Percentiles rank a stretch among this genome's conserved stretches.
phyloP scores from a whole-genome alignment of 345 rosid genomes.

The Dovyalis caffra region DNA sequence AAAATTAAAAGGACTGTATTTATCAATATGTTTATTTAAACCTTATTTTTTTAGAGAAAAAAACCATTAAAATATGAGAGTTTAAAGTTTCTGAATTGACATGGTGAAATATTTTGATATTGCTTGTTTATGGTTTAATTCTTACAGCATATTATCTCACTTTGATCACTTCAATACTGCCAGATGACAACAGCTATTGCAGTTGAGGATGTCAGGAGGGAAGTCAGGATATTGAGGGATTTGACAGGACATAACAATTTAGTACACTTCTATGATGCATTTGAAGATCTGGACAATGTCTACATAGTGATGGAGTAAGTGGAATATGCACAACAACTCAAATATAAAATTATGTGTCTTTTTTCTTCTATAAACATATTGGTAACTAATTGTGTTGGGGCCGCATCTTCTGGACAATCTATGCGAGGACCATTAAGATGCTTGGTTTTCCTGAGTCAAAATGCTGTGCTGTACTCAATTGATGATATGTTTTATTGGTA shows the following conservation, averaged over 20 bases:
- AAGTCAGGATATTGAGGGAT: conserved; percentile 82
- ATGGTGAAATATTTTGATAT: conserved; percentile 1
- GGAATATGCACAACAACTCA: neutral
- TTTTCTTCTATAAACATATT: neutral
- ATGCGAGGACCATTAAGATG: neutral
- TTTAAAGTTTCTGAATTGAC: neutral
- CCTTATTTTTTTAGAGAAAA: neutral
- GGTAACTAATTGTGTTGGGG: neutral
- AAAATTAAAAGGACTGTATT: neutral
- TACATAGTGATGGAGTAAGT: conserved; percentile 95
- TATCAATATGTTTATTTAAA: neutral
- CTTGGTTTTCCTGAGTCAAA: neutral
- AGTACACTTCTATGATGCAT: conserved; percentile 81
- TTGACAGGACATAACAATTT: conserved; percentile 88
- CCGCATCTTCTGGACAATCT: neutral
- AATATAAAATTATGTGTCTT: neutral
- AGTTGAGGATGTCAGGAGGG: conserved; percentile 95
- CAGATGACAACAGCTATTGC: conserved; percentile 98
- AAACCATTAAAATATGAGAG: neutral
- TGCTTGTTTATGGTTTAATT: neutral
- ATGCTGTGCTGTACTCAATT: no score
- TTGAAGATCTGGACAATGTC: conserved; percentile 80
- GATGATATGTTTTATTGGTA: neutral
- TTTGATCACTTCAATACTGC: conserved; percentile 19
- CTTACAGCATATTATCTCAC: conserved; percentile 1